Evolutionary conservation across 768 basidiomycete species (phyloP), one percentile per base, ranked within the genome.

Genomic region (Boletus reticuloceps): DNA sequence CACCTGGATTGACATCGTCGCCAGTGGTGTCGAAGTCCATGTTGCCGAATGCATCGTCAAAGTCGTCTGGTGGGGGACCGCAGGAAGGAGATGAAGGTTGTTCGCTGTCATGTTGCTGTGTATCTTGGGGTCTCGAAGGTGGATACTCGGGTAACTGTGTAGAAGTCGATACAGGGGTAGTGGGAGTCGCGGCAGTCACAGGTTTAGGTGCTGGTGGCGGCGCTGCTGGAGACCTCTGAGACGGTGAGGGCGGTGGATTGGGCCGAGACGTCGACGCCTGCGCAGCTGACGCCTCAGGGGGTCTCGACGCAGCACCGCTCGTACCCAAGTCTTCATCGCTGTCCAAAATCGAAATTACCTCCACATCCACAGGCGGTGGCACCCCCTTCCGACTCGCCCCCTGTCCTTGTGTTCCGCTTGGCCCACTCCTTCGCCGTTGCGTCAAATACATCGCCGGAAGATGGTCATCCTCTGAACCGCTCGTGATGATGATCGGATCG

Each of bases 331-430:
- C 63, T 4, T 60, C 56, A 0, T 70, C 69, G 17, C 67, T 72
- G 19, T 72, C 70, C 12, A 51, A 47, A n/a, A 72, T 51, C 12
- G 56, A 61, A n/a, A 71, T 71, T 17, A 72, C 67, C 31, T 70
- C 70, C 8, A 11, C 59, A 5, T 56, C 22, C n/a, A 7, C 3
- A 19, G 60, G 60, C 2, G 58, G 65, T 25, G 56, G 59, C 0
- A 1, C 42, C 5, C 39, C 32, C 34, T 2, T 44, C 40, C 58
- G 34, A 17, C 39, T 46, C 34, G 31, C 17, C n/a, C 8, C 25
- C 20, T 22, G 40, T 22, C 47, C 44, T 37, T 54, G 60, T 8
- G 32, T 45, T 40, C 48, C 42, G 7, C 22, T 14, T 6, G 13
- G 52, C 42, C 39, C 55, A 13, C 32, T 50, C 20, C 27, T 51